phyloP scores from a whole-genome alignment of 345 rosid species.

The Raphanus sativus region DNA sequence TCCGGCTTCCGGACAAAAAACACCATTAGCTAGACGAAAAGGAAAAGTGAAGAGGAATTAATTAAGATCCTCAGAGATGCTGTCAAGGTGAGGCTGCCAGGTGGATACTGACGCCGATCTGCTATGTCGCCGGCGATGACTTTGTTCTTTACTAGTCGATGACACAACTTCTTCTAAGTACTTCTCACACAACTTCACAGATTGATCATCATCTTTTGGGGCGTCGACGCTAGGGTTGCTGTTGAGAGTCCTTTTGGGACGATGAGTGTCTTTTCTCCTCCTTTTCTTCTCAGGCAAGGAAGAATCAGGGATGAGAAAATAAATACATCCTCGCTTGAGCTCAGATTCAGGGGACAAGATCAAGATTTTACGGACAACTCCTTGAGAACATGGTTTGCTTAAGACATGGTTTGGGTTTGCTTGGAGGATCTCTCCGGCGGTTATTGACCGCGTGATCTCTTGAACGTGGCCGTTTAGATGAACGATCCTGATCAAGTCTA shows the following conservation, averaged over 20 bases:
- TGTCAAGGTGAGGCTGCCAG: slow-evolving; percentile 78
- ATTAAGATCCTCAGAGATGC: slow-evolving; percentile 71
- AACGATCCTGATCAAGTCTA: slow-evolving; percentile 90
- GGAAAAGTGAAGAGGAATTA: not conserved
- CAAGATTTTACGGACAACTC: slow-evolving; percentile 70
- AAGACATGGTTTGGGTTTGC: slow-evolving; percentile 85
- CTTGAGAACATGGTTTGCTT: slow-evolving; percentile 86
- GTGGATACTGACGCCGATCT: slow-evolving; percentile 48
- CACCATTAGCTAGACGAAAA: slow-evolving; percentile 35
- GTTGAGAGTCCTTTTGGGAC: slow-evolving; percentile 1
- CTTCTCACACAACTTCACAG: slow-evolving; percentile 34
- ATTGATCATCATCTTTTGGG: slow-evolving; percentile 9
- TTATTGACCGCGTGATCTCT: slow-evolving; percentile 70
- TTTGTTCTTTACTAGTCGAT: slow-evolving; percentile 40
- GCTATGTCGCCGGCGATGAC: slow-evolving; percentile 57
- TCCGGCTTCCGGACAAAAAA: slow-evolving; percentile 40
- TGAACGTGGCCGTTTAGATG: slow-evolving; percentile 85
- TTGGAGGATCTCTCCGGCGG: slow-evolving; percentile 79
- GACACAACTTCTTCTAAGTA: slow-evolving; percentile 29
- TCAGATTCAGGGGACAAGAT: slow-evolving; percentile 83
- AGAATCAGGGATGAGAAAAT: slow-evolving; percentile 74
- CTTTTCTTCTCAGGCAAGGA: slow-evolving; percentile 60
- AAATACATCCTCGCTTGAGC: slow-evolving; percentile 85
- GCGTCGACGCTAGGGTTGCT: not conserved
- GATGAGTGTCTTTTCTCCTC: slow-evolving; percentile 16